Percentiles rank a stretch among this genome's conserved stretches.
These are phyloP conservation scores for Babjeviella inositovora DNA, from an alignment of 805 yeast species.

Conservation along the genomic window DNA sequence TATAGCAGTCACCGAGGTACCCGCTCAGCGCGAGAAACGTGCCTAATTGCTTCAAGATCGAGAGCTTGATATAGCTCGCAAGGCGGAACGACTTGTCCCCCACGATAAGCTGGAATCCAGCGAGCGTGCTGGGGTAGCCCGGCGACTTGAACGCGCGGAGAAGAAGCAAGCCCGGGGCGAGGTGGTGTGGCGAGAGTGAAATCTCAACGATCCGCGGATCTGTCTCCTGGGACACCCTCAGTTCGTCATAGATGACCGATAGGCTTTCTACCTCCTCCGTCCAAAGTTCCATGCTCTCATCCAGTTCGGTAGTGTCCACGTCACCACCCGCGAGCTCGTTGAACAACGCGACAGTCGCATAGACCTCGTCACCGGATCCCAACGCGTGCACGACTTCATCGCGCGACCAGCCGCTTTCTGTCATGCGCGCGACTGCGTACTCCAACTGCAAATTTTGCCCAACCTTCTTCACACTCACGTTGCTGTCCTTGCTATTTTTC, in stretches of 20 bases:
- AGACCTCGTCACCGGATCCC: slow-evolving; percentile 24
- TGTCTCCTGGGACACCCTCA: slow-evolving; percentile 14
- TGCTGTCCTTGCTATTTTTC: slow-evolving; percentile 39
- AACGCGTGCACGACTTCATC: slow-evolving; percentile 42
- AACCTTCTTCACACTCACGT: slow-evolving; percentile 37
- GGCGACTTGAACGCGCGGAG: slow-evolving; percentile 25
- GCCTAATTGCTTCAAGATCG: slow-evolving; percentile 32
- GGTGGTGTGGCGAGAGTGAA: slow-evolving; percentile 12
- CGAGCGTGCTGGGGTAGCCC: slow-evolving; percentile 48
- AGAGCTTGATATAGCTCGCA: slow-evolving; percentile 54
- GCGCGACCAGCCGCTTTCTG: slow-evolving; percentile 54
- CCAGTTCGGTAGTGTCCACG: slow-evolving; percentile 6
- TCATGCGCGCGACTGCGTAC: slow-evolving; percentile 37
- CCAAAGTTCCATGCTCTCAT: slow-evolving; percentile 39
- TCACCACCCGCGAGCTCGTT: slow-evolving; percentile 12
- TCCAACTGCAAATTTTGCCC: slow-evolving; percentile 38
- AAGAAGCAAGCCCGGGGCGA: slow-evolving; percentile 11
- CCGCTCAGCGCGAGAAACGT: slow-evolving; percentile 21
- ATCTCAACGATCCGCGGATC: slow-evolving; percentile 15
- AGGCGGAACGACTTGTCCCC: slow-evolving; percentile 26
- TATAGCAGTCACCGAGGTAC: slow-evolving; percentile 52
- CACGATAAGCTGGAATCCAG: slow-evolving; percentile 48
- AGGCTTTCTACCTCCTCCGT: slow-evolving; percentile 60
- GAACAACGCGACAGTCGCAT: slow-evolving; percentile 34
- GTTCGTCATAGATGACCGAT: slow-evolving; percentile 36